A percentile compares a stretch with the other conserved stretches of the same genome.
Conservation (phyloP, 2,329 filamentous ascomycete species). For the Pseudocercospora eumusae region DNA sequence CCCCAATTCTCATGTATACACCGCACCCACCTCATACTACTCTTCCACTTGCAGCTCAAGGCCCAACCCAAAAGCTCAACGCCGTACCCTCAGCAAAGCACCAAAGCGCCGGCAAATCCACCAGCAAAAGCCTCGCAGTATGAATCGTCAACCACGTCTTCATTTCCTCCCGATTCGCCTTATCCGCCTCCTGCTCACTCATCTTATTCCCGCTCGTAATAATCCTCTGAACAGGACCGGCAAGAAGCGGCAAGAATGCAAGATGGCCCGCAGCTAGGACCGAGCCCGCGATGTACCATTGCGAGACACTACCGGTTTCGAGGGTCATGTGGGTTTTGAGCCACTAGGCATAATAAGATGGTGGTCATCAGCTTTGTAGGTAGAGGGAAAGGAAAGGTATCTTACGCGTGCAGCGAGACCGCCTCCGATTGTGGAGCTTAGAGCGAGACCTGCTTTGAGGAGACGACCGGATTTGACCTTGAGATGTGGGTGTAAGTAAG, state of each 20-base stretch:
- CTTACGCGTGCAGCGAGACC: slow-evolving; percentile 24
- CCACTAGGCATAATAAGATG: no score
- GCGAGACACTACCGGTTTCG: slow-evolving; percentile 28
- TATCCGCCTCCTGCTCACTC: slow-evolving; percentile 25
- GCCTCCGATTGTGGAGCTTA: slow-evolving; percentile 29
- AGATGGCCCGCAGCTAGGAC: slow-evolving; percentile 34
- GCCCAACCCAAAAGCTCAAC: slow-evolving; percentile 11
- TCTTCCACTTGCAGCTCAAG: background rate
- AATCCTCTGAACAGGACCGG: slow-evolving; percentile 28
- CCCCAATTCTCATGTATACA: background rate
- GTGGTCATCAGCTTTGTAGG: background rate
- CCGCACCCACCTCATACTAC: background rate
- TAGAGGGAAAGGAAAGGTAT: background rate
- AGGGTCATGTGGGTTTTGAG: slow-evolving; percentile 15
- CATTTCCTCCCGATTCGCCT: slow-evolving; percentile 32
- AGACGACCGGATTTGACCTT: slow-evolving; percentile 29
- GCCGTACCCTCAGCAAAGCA: slow-evolving; percentile 37
- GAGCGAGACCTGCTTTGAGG: slow-evolving; percentile 26
- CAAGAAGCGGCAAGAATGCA: slow-evolving; percentile 30
- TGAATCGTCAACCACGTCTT: slow-evolving; percentile 35
- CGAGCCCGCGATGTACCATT: slow-evolving; percentile 36
- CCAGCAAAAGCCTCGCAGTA: slow-evolving; percentile 31
- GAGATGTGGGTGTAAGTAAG: background rate
- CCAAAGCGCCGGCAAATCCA: slow-evolving; percentile 35
- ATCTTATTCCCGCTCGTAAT: slow-evolving; percentile 18